These are phyloP conservation scores for Cercospora zeina DNA, from an alignment of 2,329 filamentous ascomycete genomes.

Conservation along the genomic window DNA sequence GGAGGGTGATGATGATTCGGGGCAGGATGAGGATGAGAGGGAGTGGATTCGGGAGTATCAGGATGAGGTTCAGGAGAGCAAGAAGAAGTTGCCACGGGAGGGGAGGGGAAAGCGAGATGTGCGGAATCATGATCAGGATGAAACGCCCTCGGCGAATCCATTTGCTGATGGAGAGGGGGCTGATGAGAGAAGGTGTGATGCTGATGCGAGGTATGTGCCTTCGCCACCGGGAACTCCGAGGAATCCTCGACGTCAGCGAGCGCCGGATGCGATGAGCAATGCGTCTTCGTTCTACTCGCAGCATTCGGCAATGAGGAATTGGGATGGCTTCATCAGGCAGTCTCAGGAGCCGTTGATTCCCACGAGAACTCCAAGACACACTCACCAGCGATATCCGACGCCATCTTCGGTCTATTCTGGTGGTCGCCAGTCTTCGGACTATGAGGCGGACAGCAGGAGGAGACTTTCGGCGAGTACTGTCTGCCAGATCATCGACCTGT, in stretches of 20 bases:
- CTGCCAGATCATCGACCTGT: slow-evolving; percentile 19
- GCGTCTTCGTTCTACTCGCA: slow-evolving; percentile 7
- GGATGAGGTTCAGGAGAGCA: not conserved
- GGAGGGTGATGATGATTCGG: not conserved
- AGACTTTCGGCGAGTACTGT: not conserved
- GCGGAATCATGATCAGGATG: not conserved
- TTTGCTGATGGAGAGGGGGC: not conserved
- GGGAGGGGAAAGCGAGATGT: not conserved
- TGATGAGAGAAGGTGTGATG: not conserved
- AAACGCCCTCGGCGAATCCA: not conserved
- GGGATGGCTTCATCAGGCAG: not conserved
- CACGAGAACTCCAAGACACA: not conserved
- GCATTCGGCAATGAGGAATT: not conserved
- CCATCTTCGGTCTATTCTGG: slow-evolving; percentile 12
- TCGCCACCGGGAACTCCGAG: not conserved
- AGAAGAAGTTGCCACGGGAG: not conserved
- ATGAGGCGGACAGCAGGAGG: not conserved
- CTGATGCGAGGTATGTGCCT: not conserved
- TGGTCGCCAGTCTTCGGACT: not conserved
- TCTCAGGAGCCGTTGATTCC: not conserved
- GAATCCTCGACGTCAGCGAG: not conserved
- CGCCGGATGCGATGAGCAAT: not conserved
- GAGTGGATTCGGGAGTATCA: slow-evolving; percentile 3
- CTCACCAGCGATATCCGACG: not conserved
- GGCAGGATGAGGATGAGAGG: not conserved